phyloP scores from a whole-genome alignment of 164 flowering plant species.

The Kalanchoe fedtschenkoi region DNA sequence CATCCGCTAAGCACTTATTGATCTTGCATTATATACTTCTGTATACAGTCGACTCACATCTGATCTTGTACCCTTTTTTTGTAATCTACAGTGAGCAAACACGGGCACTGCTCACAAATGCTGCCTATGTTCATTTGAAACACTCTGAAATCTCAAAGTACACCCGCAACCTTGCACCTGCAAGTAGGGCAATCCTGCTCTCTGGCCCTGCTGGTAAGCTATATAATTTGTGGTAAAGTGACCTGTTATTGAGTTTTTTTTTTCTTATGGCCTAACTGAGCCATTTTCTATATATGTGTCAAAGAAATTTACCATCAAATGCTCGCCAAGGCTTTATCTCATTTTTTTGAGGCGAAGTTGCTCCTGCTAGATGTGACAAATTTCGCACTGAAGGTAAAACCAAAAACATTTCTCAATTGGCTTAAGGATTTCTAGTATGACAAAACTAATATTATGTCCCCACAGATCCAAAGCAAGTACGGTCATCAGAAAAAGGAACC shows the following conservation, averaged over 20 bases:
- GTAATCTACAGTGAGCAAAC: constrained; percentile 59
- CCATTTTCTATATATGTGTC: constrained; percentile 9
- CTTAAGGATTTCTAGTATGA: neutral
- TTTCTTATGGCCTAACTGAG: neutral
- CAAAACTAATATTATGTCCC: constrained; percentile 1
- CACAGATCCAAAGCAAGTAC: constrained; percentile 40
- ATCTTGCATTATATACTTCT: no score
- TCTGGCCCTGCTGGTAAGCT: constrained; percentile 59
- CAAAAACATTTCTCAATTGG: neutral
- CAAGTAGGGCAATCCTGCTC: constrained; percentile 58
- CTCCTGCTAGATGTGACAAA: constrained; percentile 27
- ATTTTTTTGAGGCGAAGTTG: constrained; percentile 33
- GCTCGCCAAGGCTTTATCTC: constrained; percentile 41
- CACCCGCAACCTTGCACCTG: constrained; percentile 62
- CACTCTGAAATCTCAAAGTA: constrained; percentile 46
- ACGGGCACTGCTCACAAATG: constrained; percentile 42
- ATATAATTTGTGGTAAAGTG: neutral
- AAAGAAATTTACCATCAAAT: constrained; percentile 39
- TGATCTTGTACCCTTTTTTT: constrained; percentile 1
- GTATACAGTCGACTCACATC: no score
- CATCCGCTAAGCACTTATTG: no score
- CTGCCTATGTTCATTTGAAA: constrained; percentile 60
- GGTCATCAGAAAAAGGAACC: constrained; percentile 29
- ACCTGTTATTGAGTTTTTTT: neutral
- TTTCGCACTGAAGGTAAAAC: constrained; percentile 29